Evolutionary conservation across 2,329 filamentous ascomycete genomes (phyloP).

Genomic region (Stachybotrys echinatus): DNA sequence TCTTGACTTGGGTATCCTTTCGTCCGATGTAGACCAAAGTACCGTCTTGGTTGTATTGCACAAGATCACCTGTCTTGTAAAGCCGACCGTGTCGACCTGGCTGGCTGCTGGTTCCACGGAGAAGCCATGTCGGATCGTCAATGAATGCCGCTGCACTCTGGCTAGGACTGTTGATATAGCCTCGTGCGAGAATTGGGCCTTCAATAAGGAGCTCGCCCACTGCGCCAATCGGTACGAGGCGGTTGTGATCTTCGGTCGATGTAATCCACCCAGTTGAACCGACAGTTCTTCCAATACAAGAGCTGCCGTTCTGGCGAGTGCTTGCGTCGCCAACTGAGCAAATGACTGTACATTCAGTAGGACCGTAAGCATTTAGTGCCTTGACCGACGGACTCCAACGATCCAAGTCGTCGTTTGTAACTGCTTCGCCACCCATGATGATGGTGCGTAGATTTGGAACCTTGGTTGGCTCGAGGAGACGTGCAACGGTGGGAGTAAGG

Average conservation of each 20-base stretch:
- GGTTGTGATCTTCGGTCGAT: conserved; percentile 9
- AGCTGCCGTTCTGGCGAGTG: neutral
- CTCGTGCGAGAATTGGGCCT: conserved; percentile 5
- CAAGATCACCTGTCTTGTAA: conserved; percentile 46
- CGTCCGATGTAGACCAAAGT: conserved; percentile 39
- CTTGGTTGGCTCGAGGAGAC: neutral
- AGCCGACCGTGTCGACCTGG: neutral
- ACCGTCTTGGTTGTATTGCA: conserved; percentile 30
- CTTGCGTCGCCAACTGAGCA: conserved; percentile 2
- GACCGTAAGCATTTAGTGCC: conserved; percentile 13
- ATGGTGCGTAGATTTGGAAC: conserved; percentile 1
- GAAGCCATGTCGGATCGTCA: neutral
- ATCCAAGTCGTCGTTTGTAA: conserved; percentile 6
- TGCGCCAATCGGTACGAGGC: conserved; percentile 9
- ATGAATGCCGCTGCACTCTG: neutral
- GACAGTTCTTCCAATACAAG: neutral
- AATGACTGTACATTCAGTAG: conserved; percentile 2
- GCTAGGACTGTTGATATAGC: neutral
- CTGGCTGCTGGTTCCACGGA: conserved; percentile 40
- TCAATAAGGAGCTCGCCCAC: conserved; percentile 16
- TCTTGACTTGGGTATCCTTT: conserved; percentile 53
- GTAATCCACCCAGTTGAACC: conserved; percentile 12
- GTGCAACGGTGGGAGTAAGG: conserved; percentile 3
- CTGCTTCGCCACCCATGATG: neutral
- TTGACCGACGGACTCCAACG: conserved; percentile 29